Percentiles rank a stretch among this genome's conserved stretches.
Conservation (phyloP, 768 basidiomycete species). For the Lyophyllum shimeji region DNA sequence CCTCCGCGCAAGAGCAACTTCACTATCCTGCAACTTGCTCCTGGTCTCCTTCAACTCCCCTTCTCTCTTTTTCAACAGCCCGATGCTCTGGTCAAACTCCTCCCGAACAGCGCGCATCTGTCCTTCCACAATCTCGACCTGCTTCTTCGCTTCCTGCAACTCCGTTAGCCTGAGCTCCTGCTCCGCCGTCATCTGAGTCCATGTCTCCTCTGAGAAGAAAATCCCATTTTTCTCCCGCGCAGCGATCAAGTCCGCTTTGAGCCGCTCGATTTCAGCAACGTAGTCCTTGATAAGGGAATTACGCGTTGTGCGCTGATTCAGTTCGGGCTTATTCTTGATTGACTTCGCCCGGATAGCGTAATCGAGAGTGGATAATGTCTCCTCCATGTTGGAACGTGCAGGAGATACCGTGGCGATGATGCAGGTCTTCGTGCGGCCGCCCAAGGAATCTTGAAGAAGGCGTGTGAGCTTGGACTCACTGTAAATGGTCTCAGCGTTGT, state of each 20-base stretch:
- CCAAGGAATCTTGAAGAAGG: conserved; percentile 97
- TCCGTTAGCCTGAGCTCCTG: conserved; percentile 77
- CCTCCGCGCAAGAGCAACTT: conserved; percentile 50
- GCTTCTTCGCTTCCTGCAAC: conserved; percentile 78
- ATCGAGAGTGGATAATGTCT: conserved; percentile 95
- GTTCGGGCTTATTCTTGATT: conserved; percentile 92
- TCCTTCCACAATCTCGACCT: conserved; percentile 79
- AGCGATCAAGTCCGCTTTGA: conserved; percentile 88
- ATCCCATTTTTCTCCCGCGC: conserved; percentile 97
- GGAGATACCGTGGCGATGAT: conserved; percentile 97
- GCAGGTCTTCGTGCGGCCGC: conserved; percentile 95
- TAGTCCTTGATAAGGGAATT: conserved; percentile 93
- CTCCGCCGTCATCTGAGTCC: conserved; percentile 78
- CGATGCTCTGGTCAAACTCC: conserved; percentile 91
- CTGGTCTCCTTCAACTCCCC: conserved; percentile 69
- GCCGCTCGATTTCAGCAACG: conserved; percentile 86
- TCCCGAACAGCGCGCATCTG: conserved; percentile 79
- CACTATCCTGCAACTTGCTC: conserved; percentile 52
- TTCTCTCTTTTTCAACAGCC: conserved; percentile 69
- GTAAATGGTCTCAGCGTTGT: conserved; percentile 2
- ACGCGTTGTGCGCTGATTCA: conserved; percentile 93
- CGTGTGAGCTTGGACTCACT: conserved; percentile 98
- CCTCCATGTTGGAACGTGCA: conserved; percentile 91
- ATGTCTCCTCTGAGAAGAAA: conserved; percentile 88
- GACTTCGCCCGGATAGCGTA: conserved; percentile 95